phyloP scores from a whole-genome alignment of 2,329 filamentous ascomycete genomes.

The Aspergillus chevalieri region DNA sequence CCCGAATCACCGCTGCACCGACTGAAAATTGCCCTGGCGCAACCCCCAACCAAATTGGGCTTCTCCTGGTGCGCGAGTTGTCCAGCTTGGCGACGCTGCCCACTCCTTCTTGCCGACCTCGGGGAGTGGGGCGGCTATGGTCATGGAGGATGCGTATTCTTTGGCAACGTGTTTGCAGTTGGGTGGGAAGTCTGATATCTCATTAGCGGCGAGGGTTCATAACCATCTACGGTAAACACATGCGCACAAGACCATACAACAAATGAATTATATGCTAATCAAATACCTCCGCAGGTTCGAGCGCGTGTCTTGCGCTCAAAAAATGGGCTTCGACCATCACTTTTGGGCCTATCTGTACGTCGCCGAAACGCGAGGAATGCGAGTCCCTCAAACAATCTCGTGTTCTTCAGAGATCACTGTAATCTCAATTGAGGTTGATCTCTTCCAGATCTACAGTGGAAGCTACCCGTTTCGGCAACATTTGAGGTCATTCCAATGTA shows the following conservation, averaged over 20 bases:
- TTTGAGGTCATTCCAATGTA: too few species aligned
- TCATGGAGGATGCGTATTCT: slow-evolving; percentile 6
- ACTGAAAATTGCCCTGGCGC: slow-evolving; percentile 45
- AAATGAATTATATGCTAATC: background rate
- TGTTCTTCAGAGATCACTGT: too few species aligned
- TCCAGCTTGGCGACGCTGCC: slow-evolving; percentile 9
- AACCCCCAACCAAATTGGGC: slow-evolving; percentile 42
- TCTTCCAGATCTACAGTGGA: too few species aligned
- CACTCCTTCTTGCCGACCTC: slow-evolving; percentile 7
- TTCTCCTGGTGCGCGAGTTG: slow-evolving; percentile 3
- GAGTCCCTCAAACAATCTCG: too few species aligned
- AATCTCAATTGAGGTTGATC: too few species aligned
- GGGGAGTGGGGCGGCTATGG: slow-evolving; percentile 5
- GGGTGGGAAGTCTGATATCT: slow-evolving; percentile 31
- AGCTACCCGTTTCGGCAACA: too few species aligned
- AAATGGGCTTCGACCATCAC: slow-evolving; percentile 37
- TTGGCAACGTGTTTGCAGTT: slow-evolving; percentile 38
- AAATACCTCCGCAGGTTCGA: slow-evolving; percentile 13
- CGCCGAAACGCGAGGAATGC: too few species aligned
- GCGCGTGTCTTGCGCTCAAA: slow-evolving; percentile 45
- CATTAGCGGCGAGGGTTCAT: slow-evolving; percentile 12
- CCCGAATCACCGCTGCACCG: slow-evolving; percentile 33
- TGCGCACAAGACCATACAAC: background rate
- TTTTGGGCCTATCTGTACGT: too few species aligned
- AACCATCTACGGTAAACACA: slow-evolving; percentile 27